Evolutionary conservation across 2,329 filamentous ascomycete species (phyloP).

Genomic region (Furcasterigmium sp.): DNA sequence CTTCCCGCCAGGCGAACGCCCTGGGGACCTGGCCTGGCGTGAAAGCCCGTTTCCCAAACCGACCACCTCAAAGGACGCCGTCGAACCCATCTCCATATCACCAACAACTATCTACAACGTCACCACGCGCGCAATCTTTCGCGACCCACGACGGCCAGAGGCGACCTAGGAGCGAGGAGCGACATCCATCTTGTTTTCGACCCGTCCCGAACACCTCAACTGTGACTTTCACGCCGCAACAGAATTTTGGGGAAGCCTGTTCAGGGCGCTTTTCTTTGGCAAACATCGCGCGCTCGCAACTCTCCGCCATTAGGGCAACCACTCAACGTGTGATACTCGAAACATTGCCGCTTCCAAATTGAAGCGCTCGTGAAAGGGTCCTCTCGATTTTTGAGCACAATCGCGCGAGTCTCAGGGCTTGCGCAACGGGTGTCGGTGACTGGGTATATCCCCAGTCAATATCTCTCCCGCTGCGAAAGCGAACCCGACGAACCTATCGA

Average conservation of each 20-base stretch:
- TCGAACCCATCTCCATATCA: not conserved
- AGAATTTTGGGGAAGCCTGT: too few species aligned
- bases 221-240: too few species aligned
- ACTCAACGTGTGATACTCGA: too few species aligned
- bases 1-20: not conserved
- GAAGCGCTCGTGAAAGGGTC: not conserved
- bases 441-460: slow-evolving; percentile 4
- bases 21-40: not conserved
- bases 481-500: not conserved
- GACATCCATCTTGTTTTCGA: not conserved
- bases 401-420: slow-evolving; percentile 5
- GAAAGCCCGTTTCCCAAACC: not conserved
- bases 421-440: slow-evolving; percentile 13
- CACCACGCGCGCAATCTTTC: not conserved
- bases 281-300: not conserved
- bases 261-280: not conserved
- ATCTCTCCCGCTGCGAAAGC: not conserved
- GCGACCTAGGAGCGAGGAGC: too few species aligned
- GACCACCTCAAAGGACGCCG: not conserved
- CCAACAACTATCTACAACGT: not conserved
- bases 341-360: too few species aligned
- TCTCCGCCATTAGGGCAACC: not conserved
- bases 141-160: not conserved
- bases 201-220: not conserved
- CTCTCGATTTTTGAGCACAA: slow-evolving; percentile 1